Evolutionary conservation across 1,139 yeast genomes (phyloP), one percentile per base, ranked within the genome.

Genomic region (Lodderomyces theae): DNA sequence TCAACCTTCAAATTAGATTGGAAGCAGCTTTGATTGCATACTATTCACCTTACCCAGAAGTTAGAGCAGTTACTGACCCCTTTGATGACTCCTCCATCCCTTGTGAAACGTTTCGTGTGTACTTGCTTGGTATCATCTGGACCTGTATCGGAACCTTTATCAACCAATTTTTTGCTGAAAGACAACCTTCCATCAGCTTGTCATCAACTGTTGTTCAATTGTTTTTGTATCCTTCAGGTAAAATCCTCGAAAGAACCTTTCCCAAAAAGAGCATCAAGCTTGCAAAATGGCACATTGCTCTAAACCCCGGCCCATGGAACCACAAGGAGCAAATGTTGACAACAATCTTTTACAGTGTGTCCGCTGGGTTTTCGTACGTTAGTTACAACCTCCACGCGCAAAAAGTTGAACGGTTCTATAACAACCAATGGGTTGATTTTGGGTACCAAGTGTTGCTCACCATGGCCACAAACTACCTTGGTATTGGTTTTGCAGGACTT

Each of bases 11-110:
- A 44, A 51, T 55, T 4, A 64, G 61, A 42, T 51, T 72, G 29
- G 67, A 69, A 39, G 82, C 82, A 1, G 71, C 70, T 8, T 57
- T 80, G 38, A 60, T 75, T 39, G 64, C 72, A 35, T 79, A 64
- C 53, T 74, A 72, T 55, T 80, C 85, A 1, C 83, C 85, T 1
- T 82, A 82, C 53, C 79, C 83, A 3, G 86, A 81, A 55, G 85
- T 82, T 2, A 66, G 87, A 46, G 69, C 86, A 4, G 76, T 79
- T 18, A 66, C 79, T 19, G 74, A 72, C 35, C 79, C 82, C 9
- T 60, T 57, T 35, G 85, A 80, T 52, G 82, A 79, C 51, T 72
- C 74, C 2, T 53, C 53, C 3, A 60, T 69, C 29, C 75, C 79
- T 5, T 66, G 69, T 45, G 86, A 81, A 56, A 79, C 86, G 1